Conservation (phyloP, 148 eudicot genomes). For the Rhododendron ferrugineum region DNA sequence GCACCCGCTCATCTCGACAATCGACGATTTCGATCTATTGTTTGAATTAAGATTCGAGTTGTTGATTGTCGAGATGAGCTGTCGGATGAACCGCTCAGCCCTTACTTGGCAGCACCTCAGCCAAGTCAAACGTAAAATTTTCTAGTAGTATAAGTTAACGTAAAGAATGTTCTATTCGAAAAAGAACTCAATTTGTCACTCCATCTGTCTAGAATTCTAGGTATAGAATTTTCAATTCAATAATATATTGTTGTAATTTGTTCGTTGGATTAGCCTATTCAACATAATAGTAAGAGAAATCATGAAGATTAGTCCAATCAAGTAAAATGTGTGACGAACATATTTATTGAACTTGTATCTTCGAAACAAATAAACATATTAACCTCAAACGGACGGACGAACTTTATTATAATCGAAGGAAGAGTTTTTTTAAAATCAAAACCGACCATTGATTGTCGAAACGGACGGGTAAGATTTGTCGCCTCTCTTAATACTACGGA, state of each 20-base stretch:
- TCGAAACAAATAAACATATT: neutral
- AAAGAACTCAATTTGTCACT: neutral
- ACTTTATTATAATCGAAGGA: neutral
- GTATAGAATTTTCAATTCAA: too few relatives aligned
- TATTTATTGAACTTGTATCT: neutral
- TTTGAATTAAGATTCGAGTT: accelerated
- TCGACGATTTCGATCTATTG: too few relatives aligned
- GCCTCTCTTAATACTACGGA: too few relatives aligned
- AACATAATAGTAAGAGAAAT: neutral
- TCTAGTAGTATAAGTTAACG: neutral
- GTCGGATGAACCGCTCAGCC: accelerated
- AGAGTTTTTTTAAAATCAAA: too few relatives aligned
- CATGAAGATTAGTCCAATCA: neutral
- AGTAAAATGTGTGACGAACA: neutral
- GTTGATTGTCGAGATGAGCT: too few relatives aligned
- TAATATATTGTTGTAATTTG: neutral
- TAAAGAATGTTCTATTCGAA: neutral
- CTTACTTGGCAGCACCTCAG: too few relatives aligned
- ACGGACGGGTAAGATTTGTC: too few relatives aligned
- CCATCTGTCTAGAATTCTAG: too few relatives aligned
- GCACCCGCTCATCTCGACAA: too few relatives aligned
- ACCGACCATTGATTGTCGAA: too few relatives aligned
- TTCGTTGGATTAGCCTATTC: neutral
- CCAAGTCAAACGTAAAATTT: too few relatives aligned
- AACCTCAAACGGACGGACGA: neutral